These are phyloP conservation scores for Penicillium crustosum DNA, from an alignment of 2,329 filamentous ascomycete species.

Conservation along the genomic window DNA sequence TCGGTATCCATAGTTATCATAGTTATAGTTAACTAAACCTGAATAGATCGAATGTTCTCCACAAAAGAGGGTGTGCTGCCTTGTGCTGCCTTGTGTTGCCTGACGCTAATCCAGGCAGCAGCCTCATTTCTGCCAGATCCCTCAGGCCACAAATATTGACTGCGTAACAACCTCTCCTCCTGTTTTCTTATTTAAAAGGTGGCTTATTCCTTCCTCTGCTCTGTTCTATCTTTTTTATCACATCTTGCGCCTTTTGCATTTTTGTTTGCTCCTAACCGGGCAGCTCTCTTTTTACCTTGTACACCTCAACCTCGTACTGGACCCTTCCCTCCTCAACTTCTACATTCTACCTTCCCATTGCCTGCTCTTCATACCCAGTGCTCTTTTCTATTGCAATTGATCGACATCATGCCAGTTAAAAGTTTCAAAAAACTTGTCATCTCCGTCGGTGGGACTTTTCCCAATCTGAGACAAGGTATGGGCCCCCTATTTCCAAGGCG, in stretches of 20 bases:
- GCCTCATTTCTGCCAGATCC: not conserved
- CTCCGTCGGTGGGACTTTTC: slow-evolving; percentile 62
- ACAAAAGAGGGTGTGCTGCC: slow-evolving; percentile 2
- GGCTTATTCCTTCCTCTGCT: not conserved
- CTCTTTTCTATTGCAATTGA: not conserved
- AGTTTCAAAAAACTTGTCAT: slow-evolving; percentile 43
- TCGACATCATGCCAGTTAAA: slow-evolving; percentile 23
- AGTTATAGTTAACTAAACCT: too few species aligned
- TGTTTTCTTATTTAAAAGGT: not conserved
- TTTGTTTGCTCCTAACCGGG: not conserved
- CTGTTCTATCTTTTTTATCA: not conserved
- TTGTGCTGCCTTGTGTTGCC: slow-evolving; percentile 3
- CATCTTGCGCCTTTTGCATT: not conserved
- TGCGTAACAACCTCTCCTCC: not conserved
- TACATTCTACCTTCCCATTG: not conserved
- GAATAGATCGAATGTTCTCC: not conserved
- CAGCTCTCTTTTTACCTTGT: not conserved
- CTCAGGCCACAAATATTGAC: not conserved
- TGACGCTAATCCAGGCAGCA: slow-evolving; percentile 1
- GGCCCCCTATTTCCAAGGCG: slow-evolving; percentile 9
- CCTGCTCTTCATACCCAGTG: not conserved
- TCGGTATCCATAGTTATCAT: too few species aligned
- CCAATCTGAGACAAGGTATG: slow-evolving; percentile 52
- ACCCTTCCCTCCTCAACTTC: not conserved
- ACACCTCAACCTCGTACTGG: not conserved